These are phyloP conservation scores for Dendrostoma leiphaemia DNA, from an alignment of 2,329 filamentous ascomycete species.

Conservation along the genomic window DNA sequence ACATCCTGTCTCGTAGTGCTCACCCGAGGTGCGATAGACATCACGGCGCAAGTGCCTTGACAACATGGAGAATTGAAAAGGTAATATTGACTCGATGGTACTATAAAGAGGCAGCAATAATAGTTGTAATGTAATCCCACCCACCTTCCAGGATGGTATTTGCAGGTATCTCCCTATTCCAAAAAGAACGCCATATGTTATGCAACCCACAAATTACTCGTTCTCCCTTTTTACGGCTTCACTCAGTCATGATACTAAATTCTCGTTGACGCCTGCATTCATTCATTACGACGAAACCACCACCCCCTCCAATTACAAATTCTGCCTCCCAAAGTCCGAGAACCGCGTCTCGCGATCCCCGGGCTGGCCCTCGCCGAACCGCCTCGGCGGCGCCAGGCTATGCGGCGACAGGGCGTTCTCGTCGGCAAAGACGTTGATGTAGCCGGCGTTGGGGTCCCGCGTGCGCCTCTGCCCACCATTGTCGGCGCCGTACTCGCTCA, in stretches of 20 bases:
- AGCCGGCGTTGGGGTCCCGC: conserved; percentile 45
- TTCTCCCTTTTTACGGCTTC: background rate
- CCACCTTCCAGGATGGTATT: background rate
- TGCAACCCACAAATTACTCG: too few species aligned
- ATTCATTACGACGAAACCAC: too few species aligned
- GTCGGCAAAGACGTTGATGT: conserved; percentile 54
- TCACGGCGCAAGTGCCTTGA: too few species aligned
- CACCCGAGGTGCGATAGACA: too few species aligned
- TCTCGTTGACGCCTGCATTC: too few species aligned
- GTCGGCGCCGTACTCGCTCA: conserved; percentile 26
- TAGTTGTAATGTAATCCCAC: background rate
- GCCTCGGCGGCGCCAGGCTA: background rate
- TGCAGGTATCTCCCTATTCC: background rate
- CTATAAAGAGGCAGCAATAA: conserved; percentile 1
- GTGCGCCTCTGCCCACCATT: conserved; percentile 28
- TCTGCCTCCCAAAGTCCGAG: conserved; percentile 48
- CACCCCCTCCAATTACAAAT: background rate
- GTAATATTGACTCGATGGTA: background rate
- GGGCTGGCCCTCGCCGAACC: background rate
- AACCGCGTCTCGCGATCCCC: conserved; percentile 44
- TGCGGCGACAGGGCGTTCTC: conserved; percentile 36
- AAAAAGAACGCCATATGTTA: background rate
- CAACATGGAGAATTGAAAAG: background rate
- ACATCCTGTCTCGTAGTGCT: too few species aligned
- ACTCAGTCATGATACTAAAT: too few species aligned